Base-by-base conservation (phyloP, 345 rosid genomes). In the Limnanthes douglasii region DNA sequence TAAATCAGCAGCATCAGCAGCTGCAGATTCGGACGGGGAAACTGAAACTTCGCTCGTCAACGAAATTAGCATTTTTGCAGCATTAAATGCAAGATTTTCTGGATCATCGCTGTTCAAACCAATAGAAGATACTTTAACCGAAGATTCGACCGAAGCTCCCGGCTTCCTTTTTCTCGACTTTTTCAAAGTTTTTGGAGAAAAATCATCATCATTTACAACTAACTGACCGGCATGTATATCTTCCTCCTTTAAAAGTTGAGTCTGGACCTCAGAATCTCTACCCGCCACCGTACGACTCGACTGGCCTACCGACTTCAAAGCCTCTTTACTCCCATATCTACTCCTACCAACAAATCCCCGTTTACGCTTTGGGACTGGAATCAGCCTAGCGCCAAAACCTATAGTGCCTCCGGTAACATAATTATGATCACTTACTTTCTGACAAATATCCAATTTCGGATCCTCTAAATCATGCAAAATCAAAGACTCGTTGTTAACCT, bases 31-130 rank as follows among this genome's bases (percentile, higher is more conserved):
- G 21, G 80, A 59, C 32, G 69, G 64, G 12, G 60, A 49, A 15
- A 44, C 53, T 21, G 74, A 57, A 11, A 60, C 51, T 44, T 64
- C 70, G 37, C 67, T 52, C 38, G 56, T 74, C 27, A 68, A 64
- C 39, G 75, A 64, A 68, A 73, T 78, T 15, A 88, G 59, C 97
- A 88, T 83, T 67, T 70, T 88, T 22, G 97, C 98, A 17, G 98
- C 98, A 66, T 88, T 88, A 48, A 75, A 86, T 64, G 79, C 98
- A 30, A 88, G 95, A 64, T 88, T 88, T 65, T 83, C 81, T 64
- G 73, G 86, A 45, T 83, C 95, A 37, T 83, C 95, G 22, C 72
- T 86, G 3, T 33, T 63, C 52, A 59, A 45, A n/a, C n/a, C n/a
- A 32, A 46, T 65, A 57, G 52, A 66, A 33, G 63, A 42, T 32